Evolutionary conservation across 2,329 filamentous ascomycete species (phyloP).

Genomic region (Magnaporthiopsis poae): DNA sequence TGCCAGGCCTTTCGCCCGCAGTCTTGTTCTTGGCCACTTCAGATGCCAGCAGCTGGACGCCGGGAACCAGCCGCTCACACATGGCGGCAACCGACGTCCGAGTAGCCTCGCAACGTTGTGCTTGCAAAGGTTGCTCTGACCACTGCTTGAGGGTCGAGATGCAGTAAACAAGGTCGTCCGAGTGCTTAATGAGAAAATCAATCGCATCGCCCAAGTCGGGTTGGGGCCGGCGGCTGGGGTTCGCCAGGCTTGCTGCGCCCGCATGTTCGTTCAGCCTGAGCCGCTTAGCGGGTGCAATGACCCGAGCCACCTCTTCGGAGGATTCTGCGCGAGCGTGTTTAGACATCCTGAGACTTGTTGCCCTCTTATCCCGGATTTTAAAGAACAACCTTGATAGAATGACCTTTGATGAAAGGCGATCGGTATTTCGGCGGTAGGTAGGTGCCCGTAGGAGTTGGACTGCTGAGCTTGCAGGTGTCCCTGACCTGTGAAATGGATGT

Average conservation of each 20-base stretch:
- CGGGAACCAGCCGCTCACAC: conserved; percentile 15
- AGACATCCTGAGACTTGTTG: conserved; percentile 21
- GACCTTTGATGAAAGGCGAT: neutral
- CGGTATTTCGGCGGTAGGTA: neutral
- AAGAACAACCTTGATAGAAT: neutral
- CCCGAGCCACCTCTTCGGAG: neutral
- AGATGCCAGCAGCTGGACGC: conserved; percentile 12
- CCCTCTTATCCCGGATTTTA: neutral
- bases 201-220: conserved; percentile 17
- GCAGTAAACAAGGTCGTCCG: conserved; percentile 29
- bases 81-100: neutral
- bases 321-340: conserved; percentile 19
- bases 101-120: neutral
- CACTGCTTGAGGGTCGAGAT: conserved; percentile 25
- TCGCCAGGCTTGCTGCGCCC: neutral
- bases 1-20: neutral
- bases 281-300: conserved; percentile 14
- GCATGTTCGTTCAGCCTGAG: conserved; percentile 11
- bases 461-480: neutral
- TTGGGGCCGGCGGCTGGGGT: neutral
- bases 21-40: neutral
- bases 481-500: neutral
- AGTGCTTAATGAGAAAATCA: conserved; percentile 22
- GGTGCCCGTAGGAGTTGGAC: neutral
- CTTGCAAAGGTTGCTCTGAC: conserved; percentile 10